phyloP scores from a whole-genome alignment of 1,284 basidiomycete species.

The Papiliotrema laurentii region DNA sequence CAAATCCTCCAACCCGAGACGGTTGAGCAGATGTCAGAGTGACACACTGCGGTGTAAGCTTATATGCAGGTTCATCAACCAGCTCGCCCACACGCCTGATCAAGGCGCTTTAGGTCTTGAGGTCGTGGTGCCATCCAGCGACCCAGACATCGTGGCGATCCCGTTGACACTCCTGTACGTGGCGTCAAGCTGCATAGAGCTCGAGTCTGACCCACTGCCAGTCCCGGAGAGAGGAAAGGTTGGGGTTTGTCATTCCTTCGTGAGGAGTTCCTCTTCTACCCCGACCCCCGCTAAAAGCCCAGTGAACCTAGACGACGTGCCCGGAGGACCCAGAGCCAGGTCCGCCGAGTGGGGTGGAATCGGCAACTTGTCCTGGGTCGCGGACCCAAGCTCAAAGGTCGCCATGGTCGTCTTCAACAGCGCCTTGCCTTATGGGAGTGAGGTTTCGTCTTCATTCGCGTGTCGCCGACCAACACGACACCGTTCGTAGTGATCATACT shows the following conservation, averaged over 20 bases:
- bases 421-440: conserved; percentile 14
- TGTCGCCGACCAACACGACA: not conserved
- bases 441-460: too few species aligned
- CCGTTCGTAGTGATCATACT: not conserved
- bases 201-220: not conserved
- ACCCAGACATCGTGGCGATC: conserved; percentile 3
- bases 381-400: conserved; percentile 15
- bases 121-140: conserved; percentile 10
- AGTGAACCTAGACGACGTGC: conserved; percentile 23
- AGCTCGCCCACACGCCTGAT: conserved; percentile 12
- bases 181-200: not conserved
- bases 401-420: conserved; percentile 18
- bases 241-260: conserved; percentile 22
- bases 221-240: conserved; percentile 15
- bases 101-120: conserved; percentile 13
- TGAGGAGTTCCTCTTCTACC: conserved; percentile 1
- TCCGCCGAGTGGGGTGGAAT: conserved; percentile 25
- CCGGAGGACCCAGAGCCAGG: conserved; percentile 11
- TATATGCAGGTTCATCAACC: conserved; percentile 12
- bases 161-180: conserved; percentile 14
- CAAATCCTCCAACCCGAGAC: conserved; percentile 14
- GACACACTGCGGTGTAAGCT: not conserved
- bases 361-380: conserved; percentile 21
- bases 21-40: conserved; percentile 12
- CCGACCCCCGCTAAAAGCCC: not conserved